These are phyloP conservation scores for Oryza rufipogon DNA, from an alignment of 176 grass and related monocot genomes.

Conservation along the genomic window DNA sequence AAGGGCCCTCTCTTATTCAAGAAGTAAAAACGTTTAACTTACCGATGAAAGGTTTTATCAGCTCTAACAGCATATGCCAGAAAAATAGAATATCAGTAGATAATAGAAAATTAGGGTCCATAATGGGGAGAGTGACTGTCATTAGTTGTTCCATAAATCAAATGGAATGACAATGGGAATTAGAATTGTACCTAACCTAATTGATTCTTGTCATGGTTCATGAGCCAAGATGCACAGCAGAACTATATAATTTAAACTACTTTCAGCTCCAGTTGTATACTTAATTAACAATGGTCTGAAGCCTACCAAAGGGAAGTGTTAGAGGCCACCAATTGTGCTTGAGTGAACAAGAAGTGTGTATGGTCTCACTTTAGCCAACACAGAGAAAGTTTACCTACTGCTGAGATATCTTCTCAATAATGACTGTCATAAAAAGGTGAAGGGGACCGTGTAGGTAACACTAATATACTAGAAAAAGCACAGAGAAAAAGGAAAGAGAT, in stretches of 20 bases:
- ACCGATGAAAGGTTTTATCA: constrained; percentile 14
- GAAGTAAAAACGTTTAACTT: background rate
- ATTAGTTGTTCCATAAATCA: constrained; percentile 1
- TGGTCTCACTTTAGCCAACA: constrained; percentile 56
- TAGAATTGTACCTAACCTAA: constrained; percentile 13
- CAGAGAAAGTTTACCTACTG: constrained; percentile 40
- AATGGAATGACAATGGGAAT: constrained; percentile 29
- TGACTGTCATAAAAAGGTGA: constrained; percentile 40
- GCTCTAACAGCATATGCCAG: background rate
- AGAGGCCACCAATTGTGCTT: constrained; percentile 31
- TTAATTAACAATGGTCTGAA: constrained; percentile 28
- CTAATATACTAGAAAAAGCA: constrained; percentile 42
- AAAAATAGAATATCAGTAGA: background rate
- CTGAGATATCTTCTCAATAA: constrained; percentile 44
- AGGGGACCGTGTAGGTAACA: constrained; percentile 40
- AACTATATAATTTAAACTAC: background rate
- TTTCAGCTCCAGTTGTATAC: background rate
- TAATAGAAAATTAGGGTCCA: constrained; percentile 29
- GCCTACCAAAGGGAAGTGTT: constrained; percentile 26
- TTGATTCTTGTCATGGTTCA: constrained; percentile 23
- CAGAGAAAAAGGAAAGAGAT: constrained; percentile 30
- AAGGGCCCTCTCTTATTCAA: constrained; percentile 24
- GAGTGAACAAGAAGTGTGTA: constrained; percentile 18
- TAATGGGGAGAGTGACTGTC: background rate
- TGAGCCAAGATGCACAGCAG: constrained; percentile 4